Evolutionary conservation across 2,329 filamentous ascomycete species (phyloP).

Genomic region (Clonostachys byssicola): DNA sequence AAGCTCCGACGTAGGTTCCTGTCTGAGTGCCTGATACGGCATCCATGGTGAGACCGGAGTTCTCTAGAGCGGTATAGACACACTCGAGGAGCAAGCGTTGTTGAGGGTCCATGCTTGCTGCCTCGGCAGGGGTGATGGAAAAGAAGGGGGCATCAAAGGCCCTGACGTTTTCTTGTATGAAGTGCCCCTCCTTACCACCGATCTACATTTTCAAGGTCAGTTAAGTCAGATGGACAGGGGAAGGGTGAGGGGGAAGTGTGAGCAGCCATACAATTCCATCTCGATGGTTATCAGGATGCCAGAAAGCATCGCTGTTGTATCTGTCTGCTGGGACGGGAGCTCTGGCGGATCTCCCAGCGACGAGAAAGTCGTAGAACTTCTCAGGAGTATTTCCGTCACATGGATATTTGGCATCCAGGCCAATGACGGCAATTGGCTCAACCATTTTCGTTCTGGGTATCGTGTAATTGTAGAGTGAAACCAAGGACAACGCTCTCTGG

Average conservation of each 20-base stretch:
- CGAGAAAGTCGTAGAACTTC: not conserved
- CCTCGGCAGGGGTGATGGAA: constrained; percentile 9
- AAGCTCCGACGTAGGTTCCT: constrained; percentile 20
- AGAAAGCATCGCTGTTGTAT: not conserved
- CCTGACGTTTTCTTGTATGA: constrained; percentile 16
- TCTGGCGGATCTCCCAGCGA: too few relatives aligned
- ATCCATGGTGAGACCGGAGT: constrained; percentile 23
- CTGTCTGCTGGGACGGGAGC: not conserved
- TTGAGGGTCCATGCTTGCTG: constrained; percentile 18
- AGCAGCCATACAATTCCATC: not conserved
- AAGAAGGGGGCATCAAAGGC: constrained; percentile 13
- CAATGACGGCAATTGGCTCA: constrained; percentile 24
- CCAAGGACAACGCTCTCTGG: too few relatives aligned
- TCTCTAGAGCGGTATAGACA: constrained; percentile 17
- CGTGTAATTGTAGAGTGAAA: too few relatives aligned
- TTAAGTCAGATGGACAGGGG: not conserved
- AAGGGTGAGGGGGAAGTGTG: not conserved
- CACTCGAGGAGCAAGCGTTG: constrained; percentile 21
- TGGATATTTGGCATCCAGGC: constrained; percentile 34
- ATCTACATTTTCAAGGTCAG: not conserved
- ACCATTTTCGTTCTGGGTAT: too few relatives aligned
- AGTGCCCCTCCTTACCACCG: constrained; percentile 5
- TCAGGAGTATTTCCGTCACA: constrained; percentile 11
- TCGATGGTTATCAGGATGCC: not conserved
- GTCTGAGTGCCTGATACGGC: constrained; percentile 9